Evolutionary conservation across 306 rosid genomes (phyloP).

Genomic region (Fagus sylvatica): DNA sequence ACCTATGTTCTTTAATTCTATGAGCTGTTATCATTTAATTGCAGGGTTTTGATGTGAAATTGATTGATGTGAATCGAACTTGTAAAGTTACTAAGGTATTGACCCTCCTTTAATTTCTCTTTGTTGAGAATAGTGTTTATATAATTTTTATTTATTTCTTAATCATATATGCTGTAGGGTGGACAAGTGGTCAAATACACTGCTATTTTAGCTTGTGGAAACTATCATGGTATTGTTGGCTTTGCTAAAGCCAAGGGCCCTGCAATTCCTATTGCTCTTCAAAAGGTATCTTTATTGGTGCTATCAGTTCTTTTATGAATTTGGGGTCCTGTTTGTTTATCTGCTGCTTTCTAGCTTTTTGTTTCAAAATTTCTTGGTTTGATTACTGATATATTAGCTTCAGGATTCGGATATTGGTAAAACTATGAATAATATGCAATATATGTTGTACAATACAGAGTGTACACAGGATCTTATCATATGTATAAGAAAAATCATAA

Average conservation of each 20-base stretch:
- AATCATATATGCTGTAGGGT: conserved; percentile 50
- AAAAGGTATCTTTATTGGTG: conserved; percentile 58
- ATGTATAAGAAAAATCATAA: background rate
- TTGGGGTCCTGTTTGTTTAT: background rate
- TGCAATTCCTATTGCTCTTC: conserved; percentile 74
- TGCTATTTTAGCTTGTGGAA: conserved; percentile 92
- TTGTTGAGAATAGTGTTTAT: conserved; percentile 3
- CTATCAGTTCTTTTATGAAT: conserved; percentile 14
- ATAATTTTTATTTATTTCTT: conserved; percentile 28
- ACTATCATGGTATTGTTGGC: conserved; percentile 85
- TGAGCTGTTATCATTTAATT: conserved; percentile 18
- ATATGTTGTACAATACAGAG: background rate
- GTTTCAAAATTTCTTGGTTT: background rate
- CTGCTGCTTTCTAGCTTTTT: background rate
- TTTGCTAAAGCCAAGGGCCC: conserved; percentile 97
- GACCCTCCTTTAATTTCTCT: background rate
- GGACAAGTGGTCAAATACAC: conserved; percentile 84
- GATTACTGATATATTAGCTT: background rate
- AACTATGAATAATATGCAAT: background rate
- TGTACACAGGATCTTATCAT: background rate
- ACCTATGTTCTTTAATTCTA: conserved; percentile 15
- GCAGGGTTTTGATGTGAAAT: conserved; percentile 90
- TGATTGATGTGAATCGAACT: conserved; percentile 87
- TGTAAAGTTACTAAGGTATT: conserved; percentile 93
- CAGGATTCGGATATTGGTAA: background rate